Evolutionary conservation across 1,284 basidiomycete genomes (phyloP).

Genomic region (Cystobasidium pallidum): DNA sequence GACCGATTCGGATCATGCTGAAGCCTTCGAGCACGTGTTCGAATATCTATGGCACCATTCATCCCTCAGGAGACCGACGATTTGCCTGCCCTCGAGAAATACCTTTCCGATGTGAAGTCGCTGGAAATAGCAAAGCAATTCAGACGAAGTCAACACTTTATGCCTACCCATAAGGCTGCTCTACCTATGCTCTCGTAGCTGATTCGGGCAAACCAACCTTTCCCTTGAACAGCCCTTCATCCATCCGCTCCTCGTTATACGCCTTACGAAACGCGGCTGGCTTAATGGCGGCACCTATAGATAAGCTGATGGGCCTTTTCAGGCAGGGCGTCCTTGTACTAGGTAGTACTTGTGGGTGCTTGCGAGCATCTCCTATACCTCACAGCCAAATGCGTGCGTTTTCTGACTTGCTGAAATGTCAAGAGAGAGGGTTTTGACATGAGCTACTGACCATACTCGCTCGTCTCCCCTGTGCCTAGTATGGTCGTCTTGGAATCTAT

Average conservation of each 20-base stretch:
- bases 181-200: not conserved
- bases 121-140: conserved; percentile 39
- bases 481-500: too few relatives aligned
- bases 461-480: too few relatives aligned
- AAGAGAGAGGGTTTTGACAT: too few relatives aligned
- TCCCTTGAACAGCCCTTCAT: conserved; percentile 44
- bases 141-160: conserved; percentile 23
- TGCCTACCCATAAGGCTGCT: conserved; percentile 22
- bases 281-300: conserved; percentile 65
- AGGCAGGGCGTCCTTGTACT: conserved; percentile 17
- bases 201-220: not conserved
- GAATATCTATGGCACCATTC: conserved; percentile 21
- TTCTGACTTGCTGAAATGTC: too few relatives aligned
- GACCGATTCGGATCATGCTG: conserved; percentile 26
- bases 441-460: too few relatives aligned
- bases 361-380: too few relatives aligned
- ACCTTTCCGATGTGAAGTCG: conserved; percentile 11
- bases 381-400: too few relatives aligned
- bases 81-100: conserved; percentile 32
- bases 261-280: conserved; percentile 67
- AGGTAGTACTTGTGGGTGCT: too few relatives aligned
- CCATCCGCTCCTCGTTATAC: conserved; percentile 57
- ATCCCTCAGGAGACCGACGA: conserved; percentile 37
- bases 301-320: conserved; percentile 67
- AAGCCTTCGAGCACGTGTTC: conserved; percentile 20